A percentile compares a stretch with the other conserved stretches of the same genome.
Conservation (phyloP, 2,329 filamentous ascomycete species). For the Cladosporium halotolerans region DNA sequence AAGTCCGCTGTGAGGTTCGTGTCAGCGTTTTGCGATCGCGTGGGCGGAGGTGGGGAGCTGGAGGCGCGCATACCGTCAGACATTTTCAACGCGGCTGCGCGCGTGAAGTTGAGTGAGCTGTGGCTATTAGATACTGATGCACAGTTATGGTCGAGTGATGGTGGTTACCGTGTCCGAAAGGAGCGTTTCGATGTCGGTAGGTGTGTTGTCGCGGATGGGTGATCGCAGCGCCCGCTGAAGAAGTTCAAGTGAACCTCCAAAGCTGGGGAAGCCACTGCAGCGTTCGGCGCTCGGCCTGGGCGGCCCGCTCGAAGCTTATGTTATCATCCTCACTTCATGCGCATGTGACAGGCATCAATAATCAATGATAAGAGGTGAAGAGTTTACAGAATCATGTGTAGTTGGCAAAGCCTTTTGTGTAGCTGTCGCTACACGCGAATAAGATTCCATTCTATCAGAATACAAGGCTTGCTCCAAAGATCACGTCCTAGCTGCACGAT, state of each 20-base stretch:
- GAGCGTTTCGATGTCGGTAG: background rate
- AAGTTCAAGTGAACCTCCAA: background rate
- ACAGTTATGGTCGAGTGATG: background rate
- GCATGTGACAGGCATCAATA: background rate
- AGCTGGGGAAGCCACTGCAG: too few species aligned
- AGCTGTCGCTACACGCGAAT: background rate
- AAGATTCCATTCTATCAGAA: slow-evolving; percentile 5
- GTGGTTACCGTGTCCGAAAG: background rate
- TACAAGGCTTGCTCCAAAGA: background rate
- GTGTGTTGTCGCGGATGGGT: background rate
- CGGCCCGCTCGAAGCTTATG: too few species aligned
- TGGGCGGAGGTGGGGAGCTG: background rate
- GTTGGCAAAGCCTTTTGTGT: background rate
- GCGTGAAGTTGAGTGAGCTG: slow-evolving; percentile 6
- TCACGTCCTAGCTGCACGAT: too few species aligned
- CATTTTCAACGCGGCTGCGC: slow-evolving; percentile 21
- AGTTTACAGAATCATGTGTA: background rate
- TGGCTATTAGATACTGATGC: slow-evolving; percentile 3
- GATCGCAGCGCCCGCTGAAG: background rate
- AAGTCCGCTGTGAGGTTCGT: slow-evolving; percentile 58
- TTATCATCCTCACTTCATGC: background rate
- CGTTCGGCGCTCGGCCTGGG: too few species aligned
- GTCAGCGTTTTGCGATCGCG: slow-evolving; percentile 11
- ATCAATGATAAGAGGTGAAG: background rate
- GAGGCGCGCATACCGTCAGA: slow-evolving; percentile 27